phyloP scores from a whole-genome alignment of 2,329 filamentous ascomycete genomes.

The Xylaria sp. region DNA sequence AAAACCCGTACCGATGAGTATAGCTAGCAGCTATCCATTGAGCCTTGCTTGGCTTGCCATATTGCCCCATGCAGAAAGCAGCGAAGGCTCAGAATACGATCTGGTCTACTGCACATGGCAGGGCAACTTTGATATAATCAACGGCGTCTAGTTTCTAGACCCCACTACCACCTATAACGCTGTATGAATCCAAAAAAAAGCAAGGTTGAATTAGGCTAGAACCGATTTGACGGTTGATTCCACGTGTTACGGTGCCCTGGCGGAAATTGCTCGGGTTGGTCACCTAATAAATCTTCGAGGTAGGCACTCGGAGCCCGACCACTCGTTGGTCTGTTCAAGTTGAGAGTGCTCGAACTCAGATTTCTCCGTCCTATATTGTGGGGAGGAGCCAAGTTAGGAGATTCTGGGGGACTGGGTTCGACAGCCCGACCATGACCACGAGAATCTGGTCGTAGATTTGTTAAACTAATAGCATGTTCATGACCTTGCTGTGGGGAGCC shows the following conservation, averaged over 20 bases:
- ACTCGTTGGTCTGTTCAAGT: constrained; percentile 71
- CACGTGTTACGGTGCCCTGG: constrained; percentile 44
- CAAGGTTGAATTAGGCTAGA: constrained; percentile 16
- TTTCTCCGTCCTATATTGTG: constrained; percentile 51
- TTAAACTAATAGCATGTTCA: constrained; percentile 67
- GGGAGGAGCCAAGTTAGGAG: constrained; percentile 65
- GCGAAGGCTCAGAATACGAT: neutral
- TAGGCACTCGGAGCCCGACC: constrained; percentile 87
- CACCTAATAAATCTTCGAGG: constrained; percentile 88
- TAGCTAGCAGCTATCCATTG: neutral
- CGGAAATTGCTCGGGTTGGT: constrained; percentile 67
- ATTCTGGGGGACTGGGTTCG: constrained; percentile 70
- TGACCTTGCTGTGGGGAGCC: constrained; percentile 61
- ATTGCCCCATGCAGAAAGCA: neutral
- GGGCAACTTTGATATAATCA: constrained; percentile 2
- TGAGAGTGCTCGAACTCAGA: constrained; percentile 73
- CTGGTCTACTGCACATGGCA: neutral
- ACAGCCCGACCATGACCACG: constrained; percentile 61
- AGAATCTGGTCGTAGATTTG: constrained; percentile 70
- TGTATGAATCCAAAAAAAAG: neutral
- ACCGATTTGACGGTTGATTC: constrained; percentile 41
- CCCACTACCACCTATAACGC: neutral
- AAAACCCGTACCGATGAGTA: constrained; percentile 16
- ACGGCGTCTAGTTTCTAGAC: constrained; percentile 6
- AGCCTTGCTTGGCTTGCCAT: constrained; percentile 10